phyloP scores from a whole-genome alignment of 2,329 filamentous ascomycete species.

The Aspergillaceae sp. region DNA sequence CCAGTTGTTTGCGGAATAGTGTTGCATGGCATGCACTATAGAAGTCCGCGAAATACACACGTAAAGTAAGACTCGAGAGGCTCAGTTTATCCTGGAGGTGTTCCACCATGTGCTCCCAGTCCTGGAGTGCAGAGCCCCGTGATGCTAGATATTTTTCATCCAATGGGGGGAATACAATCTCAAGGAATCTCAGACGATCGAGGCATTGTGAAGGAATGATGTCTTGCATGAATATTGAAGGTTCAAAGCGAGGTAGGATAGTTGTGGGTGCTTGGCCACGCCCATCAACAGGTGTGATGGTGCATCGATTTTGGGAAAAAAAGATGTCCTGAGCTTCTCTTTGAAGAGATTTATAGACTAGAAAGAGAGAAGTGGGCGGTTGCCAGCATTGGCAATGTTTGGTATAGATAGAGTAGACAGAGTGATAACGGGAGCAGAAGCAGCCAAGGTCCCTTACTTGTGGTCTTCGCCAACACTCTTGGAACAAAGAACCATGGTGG shows the following conservation, averaged over 20 bases:
- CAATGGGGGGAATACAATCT: background rate
- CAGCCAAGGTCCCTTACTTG: background rate
- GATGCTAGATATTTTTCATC: no score
- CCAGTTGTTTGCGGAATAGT: no score
- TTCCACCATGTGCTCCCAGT: no score
- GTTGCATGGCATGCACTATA: no score
- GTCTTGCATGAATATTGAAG: background rate
- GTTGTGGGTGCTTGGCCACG: background rate
- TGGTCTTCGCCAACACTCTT: background rate
- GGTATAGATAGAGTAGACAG: background rate
- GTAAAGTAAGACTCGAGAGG: no score
- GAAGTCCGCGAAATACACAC: no score
- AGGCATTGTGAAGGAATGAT: background rate
- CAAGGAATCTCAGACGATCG: background rate
- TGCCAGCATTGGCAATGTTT: background rate
- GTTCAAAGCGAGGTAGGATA: background rate
- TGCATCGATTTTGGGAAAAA: background rate
- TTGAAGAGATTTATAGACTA: background rate
- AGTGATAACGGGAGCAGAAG: background rate
- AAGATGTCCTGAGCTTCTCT: background rate
- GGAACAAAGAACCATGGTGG: background rate
- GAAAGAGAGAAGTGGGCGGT: conserved; percentile 8
- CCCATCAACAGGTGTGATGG: background rate
- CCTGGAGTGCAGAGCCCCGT: no score
- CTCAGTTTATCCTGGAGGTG: no score